A percentile compares a stretch with the other conserved stretches of the same genome.
phyloP scores from a whole-genome alignment of 306 rosid species.

The Quercus robur region DNA sequence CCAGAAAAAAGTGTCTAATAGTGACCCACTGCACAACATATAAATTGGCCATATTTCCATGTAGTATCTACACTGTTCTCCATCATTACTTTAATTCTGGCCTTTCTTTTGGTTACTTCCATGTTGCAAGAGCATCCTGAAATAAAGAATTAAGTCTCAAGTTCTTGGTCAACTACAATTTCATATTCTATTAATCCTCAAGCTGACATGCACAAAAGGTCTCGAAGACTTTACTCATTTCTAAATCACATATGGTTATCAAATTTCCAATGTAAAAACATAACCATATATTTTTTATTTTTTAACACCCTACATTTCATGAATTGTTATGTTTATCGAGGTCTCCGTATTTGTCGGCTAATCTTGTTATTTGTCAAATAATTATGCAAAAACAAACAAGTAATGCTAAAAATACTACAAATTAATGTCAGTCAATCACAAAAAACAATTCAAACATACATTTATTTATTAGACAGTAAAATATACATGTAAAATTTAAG shows the following conservation, averaged over 20 bases:
- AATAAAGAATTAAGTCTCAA: conserved; percentile 5
- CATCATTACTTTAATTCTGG: background rate
- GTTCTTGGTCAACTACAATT: conserved; percentile 33
- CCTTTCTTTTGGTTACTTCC: conserved; percentile 24
- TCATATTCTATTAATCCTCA: conserved; percentile 17
- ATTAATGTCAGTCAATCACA: no score
- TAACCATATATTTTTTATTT: no score
- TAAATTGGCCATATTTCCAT: background rate
- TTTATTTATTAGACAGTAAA: no score
- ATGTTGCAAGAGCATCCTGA: conserved; percentile 32
- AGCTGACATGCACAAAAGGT: conserved; percentile 28
- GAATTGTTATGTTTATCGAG: background rate
- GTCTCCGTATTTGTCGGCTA: background rate
- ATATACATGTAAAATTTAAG: no score
- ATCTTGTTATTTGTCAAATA: background rate
- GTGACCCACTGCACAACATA: background rate
- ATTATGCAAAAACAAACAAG: background rate
- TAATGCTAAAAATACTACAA: no score
- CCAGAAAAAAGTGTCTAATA: background rate
- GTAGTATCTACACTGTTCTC: background rate
- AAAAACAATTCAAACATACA: no score
- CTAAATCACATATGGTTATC: background rate
- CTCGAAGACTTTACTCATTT: conserved; percentile 15
- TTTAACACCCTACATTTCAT: no score
- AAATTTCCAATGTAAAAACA: background rate